Percentiles rank a stretch among this genome's conserved stretches.
Conservation (phyloP, 2,329 filamentous ascomycete genomes). For the Chaetoscypha palmicola region DNA sequence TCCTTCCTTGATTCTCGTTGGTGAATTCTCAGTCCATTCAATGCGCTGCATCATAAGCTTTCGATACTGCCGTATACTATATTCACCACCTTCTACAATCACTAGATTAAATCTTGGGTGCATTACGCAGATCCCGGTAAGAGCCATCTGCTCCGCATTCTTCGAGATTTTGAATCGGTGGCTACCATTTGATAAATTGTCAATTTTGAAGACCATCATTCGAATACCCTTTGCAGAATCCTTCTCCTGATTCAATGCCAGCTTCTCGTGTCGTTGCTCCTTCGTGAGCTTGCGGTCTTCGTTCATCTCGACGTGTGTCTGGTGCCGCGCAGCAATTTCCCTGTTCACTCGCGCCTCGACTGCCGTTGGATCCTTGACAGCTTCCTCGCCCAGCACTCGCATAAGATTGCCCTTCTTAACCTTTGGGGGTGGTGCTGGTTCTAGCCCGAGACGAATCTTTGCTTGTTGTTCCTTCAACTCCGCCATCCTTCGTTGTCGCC, state of each 20-base stretch:
- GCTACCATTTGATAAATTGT: slow-evolving; percentile 82
- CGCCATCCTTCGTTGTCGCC: slow-evolving; percentile 82
- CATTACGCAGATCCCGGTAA: slow-evolving; percentile 88
- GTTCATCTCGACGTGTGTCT: slow-evolving; percentile 71
- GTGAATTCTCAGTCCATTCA: slow-evolving; percentile 86
- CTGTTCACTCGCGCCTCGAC: slow-evolving; percentile 91
- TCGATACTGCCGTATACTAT: slow-evolving; percentile 77
- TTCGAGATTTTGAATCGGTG: slow-evolving; percentile 89
- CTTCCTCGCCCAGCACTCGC: slow-evolving; percentile 80
- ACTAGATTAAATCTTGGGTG: slow-evolving; percentile 84
- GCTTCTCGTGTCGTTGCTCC: slow-evolving; percentile 79
- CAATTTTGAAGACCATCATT: slow-evolving; percentile 82
- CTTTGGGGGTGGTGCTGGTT: slow-evolving; percentile 86
- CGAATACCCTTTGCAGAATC: slow-evolving; percentile 83
- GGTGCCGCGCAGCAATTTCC: slow-evolving; percentile 81
- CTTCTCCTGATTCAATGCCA: slow-evolving; percentile 73
- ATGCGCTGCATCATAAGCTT: slow-evolving; percentile 92
- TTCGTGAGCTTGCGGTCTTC: slow-evolving; percentile 82
- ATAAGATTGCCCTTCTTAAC: slow-evolving; percentile 97
- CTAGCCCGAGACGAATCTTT: slow-evolving; percentile 85
- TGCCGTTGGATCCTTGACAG: slow-evolving; percentile 92
- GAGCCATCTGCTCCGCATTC: slow-evolving; percentile 81
- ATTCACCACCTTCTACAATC: slow-evolving; percentile 82
- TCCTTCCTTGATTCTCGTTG: slow-evolving; percentile 54
- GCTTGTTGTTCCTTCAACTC: slow-evolving; percentile 94